Evolutionary conservation across 2,329 filamentous ascomycete genomes (phyloP).

Genomic region (Fragosphaeria purpurea): DNA sequence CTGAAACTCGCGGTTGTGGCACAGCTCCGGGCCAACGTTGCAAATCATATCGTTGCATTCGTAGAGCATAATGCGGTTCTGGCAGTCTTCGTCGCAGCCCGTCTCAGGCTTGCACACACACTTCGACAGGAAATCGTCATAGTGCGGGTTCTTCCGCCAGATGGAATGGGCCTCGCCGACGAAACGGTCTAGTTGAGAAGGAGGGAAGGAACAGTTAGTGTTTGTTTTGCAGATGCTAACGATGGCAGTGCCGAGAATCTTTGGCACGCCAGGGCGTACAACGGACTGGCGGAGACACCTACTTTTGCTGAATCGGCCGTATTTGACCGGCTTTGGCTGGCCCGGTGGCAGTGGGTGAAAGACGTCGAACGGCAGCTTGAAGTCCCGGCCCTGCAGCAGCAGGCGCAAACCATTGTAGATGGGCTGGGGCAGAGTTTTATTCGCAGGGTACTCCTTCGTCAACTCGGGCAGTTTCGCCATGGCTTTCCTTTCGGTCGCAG

Average conservation of each 20-base stretch:
- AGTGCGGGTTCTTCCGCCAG: conserved; percentile 70
- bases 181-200: conserved; percentile 59
- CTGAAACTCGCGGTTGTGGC: conserved; percentile 81
- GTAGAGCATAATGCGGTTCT: conserved; percentile 94
- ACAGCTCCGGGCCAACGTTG: conserved; percentile 60
- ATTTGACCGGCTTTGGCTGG: conserved; percentile 86
- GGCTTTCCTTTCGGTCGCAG: conserved; percentile 39
- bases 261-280: no score
- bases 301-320: conserved; percentile 88
- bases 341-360: conserved; percentile 79
- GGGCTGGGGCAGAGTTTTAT: conserved; percentile 58
- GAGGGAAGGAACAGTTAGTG: no score
- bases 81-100: conserved; percentile 80
- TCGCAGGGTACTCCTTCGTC: conserved; percentile 35
- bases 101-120: conserved; percentile 70
- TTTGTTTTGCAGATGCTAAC: no score
- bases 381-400: conserved; percentile 65
- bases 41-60: conserved; percentile 92
- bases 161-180: conserved; percentile 70
- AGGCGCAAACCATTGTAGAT: conserved; percentile 67
- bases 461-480: conserved; percentile 38
- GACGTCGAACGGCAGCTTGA: conserved; percentile 80
- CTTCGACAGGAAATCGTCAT: conserved; percentile 63
- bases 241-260: no score
- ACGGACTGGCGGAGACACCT: conserved; percentile 25